phyloP scores from a whole-genome alignment of 2,329 filamentous ascomycete species.

The Penicillium sp. region DNA sequence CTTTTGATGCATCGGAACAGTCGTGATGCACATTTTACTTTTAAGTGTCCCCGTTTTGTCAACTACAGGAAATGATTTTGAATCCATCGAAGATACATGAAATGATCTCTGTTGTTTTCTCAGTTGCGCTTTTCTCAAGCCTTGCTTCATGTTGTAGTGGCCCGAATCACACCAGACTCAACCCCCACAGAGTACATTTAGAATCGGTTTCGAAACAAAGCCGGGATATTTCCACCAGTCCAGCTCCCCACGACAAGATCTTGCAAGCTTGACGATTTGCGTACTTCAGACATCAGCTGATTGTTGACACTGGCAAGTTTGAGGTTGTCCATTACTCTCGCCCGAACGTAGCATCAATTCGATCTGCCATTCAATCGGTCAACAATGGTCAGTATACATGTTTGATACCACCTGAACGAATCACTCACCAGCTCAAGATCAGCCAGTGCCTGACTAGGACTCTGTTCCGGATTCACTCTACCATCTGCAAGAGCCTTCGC shows the following conservation, averaged over 20 bases:
- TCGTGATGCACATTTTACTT: background rate
- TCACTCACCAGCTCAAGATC: constrained; percentile 12
- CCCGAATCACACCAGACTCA: too few relatives aligned
- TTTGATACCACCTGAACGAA: too few relatives aligned
- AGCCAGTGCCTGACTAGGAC: constrained; percentile 12
- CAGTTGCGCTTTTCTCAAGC: too few relatives aligned
- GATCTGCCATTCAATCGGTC: background rate
- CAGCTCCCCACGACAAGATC: too few relatives aligned
- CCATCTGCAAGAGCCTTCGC: constrained; percentile 6
- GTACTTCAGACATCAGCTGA: background rate
- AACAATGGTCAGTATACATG: background rate
- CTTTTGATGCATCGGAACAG: background rate
- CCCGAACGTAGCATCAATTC: constrained; percentile 4
- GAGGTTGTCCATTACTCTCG: background rate
- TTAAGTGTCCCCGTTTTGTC: background rate
- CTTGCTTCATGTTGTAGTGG: too few relatives aligned
- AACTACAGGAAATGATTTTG: too few relatives aligned
- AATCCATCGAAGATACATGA: too few relatives aligned
- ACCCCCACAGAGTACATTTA: too few relatives aligned
- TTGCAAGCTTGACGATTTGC: background rate
- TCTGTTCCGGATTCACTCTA: constrained; percentile 5
- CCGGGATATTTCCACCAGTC: too few relatives aligned
- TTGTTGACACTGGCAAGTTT: background rate
- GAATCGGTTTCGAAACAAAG: too few relatives aligned
- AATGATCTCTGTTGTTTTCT: too few relatives aligned